phyloP scores from a whole-genome alignment of 2,329 filamentous ascomycete genomes.

The Ophiostoma tasmaniense region DNA sequence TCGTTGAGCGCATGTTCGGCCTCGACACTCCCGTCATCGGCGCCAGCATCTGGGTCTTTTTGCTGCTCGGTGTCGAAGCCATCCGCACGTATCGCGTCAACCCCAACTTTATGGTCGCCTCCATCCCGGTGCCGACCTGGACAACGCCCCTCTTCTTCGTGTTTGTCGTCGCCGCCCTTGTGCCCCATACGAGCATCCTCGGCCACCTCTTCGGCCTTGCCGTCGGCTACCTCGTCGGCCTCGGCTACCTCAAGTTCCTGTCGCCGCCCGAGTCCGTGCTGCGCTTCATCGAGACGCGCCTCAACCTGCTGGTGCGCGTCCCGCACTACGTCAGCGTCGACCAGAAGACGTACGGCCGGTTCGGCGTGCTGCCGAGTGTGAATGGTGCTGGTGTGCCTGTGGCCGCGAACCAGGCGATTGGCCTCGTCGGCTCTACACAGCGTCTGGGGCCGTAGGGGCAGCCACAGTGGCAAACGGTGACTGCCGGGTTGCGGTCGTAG shows the following conservation, averaged over 20 bases:
- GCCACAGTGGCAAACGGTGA: background rate
- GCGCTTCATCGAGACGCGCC: conserved; percentile 78
- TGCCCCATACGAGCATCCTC: conserved; percentile 74
- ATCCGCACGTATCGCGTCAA: conserved; percentile 77
- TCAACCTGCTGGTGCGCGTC: conserved; percentile 74
- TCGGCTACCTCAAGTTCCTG: conserved; percentile 82
- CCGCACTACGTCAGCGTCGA: conserved; percentile 93
- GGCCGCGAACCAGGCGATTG: conserved; percentile 39
- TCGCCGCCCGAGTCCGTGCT: conserved; percentile 83
- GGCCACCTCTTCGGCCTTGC: conserved; percentile 79
- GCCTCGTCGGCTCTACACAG: conserved; percentile 56
- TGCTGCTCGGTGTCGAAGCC: conserved; percentile 75
- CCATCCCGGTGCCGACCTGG: conserved; percentile 78
- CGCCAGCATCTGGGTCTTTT: conserved; percentile 86
- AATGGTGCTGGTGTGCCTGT: conserved; percentile 22
- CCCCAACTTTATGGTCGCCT: conserved; percentile 60
- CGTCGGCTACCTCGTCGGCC: conserved; percentile 82
- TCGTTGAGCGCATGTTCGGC: conserved; percentile 66
- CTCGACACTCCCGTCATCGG: conserved; percentile 70
- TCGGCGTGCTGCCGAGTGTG: conserved; percentile 65
- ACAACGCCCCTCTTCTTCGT: conserved; percentile 72
- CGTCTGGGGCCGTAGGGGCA: conserved; percentile 53
- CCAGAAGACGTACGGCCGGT: conserved; percentile 90
- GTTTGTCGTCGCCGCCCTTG: conserved; percentile 63
- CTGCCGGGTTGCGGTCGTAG: background rate